Base-by-base conservation (phyloP, 2,329 filamentous ascomycete species). In the Monosporascus sp. region DNA sequence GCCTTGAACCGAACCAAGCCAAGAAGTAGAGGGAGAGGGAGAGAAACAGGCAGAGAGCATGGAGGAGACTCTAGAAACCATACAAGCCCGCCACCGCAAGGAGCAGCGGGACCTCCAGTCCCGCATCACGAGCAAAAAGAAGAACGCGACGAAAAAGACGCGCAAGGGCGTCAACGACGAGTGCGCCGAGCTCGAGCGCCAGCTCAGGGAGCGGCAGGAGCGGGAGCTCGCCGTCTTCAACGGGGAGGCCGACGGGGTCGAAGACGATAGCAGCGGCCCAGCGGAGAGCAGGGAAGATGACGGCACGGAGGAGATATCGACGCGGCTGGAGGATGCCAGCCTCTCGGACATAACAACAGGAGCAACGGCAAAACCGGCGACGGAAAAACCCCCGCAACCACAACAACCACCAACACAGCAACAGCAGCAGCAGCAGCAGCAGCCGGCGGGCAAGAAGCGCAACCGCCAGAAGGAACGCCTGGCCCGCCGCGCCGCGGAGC, bases 61-160 rank as follows among this genome's bases (percentile, higher is more conserved):
- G 38, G 18, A 40, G 61, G 80, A 84, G 66, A 73, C 78, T 9
- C 83, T 94, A 72, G 92, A 97, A 55, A 85, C 89, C 57, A 74
- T 94, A 52, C 86, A 90, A 63, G 76, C 85, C 38, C 87, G 86
- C 47, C 94, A 99, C 70, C 86, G 90, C 64, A 94, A 90, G 71
- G 93, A 99, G 73, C 85, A 88, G 69, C 87, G 86, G 62, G 93
- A 97, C 56, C 79, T 99, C 26, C 89, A 96, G 70, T 81, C 84
- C 49, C 86, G 87, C 55, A 85, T 95, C 65, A 97, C 90, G 5
- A 91, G 88, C 73, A 97, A 97, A 80, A 99, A 97, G 79, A 97
- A 97, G 78, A 87, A 89, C 62, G 92, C 94, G 17, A 95, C 88
- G 47, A 99, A 97, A 74, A 91, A 85, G 83, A 92, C 80, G 62